Percentiles rank a stretch among this genome's conserved stretches.
Evolutionary conservation across 1,139 yeast species (phyloP).

Genomic region (Kodamaea alishanica): DNA sequence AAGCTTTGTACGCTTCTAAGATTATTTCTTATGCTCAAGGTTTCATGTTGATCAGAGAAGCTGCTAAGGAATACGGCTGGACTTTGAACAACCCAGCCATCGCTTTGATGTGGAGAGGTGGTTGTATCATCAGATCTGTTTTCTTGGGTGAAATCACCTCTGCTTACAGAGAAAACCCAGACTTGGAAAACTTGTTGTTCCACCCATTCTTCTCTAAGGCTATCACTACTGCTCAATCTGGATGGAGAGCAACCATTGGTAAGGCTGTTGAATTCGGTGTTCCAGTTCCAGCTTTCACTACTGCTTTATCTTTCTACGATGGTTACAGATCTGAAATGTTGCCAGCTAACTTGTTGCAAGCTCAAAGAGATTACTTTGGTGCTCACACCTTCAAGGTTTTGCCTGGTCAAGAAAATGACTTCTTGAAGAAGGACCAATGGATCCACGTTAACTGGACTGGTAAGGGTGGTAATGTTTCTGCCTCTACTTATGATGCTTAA

Average conservation of each 20-base stretch:
- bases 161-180: slow-evolving; percentile 92
- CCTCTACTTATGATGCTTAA: slow-evolving; percentile 91
- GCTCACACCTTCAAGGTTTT: slow-evolving; percentile 98
- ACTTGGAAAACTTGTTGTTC: slow-evolving; percentile 91
- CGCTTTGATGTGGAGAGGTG: slow-evolving; percentile 99
- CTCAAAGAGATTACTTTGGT: slow-evolving; percentile 99
- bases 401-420: slow-evolving; percentile 76
- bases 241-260: slow-evolving; percentile 89
- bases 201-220: slow-evolving; percentile 93
- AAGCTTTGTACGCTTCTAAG: slow-evolving; percentile 98
- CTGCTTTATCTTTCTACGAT: slow-evolving; percentile 97
- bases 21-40: slow-evolving; percentile 98
- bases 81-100: slow-evolving; percentile 96
- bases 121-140: slow-evolving; percentile 98
- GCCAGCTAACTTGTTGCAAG: slow-evolving; percentile 98
- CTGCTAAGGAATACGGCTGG: slow-evolving; percentile 97
- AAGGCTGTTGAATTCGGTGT: slow-evolving; percentile 81
- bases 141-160: slow-evolving; percentile 95
- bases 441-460: slow-evolving; percentile 99
- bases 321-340: slow-evolving; percentile 95
- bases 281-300: slow-evolving; percentile 96
- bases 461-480: slow-evolving; percentile 95
- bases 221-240: slow-evolving; percentile 86
- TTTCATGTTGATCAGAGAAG: slow-evolving; percentile 98
- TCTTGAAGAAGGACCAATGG: slow-evolving; percentile 74